Conservation (phyloP, 345 rosid genomes). For the Moringa oleifera region DNA sequence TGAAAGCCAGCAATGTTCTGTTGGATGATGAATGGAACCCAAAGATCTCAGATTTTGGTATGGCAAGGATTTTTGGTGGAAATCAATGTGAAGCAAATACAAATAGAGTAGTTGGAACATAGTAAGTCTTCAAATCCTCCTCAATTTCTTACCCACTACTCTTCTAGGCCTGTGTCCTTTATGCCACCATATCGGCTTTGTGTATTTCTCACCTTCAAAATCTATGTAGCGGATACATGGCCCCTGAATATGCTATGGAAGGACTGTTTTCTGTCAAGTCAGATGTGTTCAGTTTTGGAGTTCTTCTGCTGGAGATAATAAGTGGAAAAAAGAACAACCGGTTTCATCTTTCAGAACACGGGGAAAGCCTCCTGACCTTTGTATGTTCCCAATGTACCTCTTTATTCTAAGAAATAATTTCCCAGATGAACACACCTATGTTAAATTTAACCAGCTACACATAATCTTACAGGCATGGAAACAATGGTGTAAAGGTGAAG, state of each 20-base stretch:
- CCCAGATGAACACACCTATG: too few relatives aligned
- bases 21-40: conserved; percentile 3
- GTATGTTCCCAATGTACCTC: conserved; percentile 12
- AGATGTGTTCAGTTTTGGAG: conserved; percentile 41
- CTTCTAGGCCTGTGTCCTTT: neutral
- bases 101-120: conserved; percentile 11
- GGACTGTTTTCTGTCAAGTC: conserved; percentile 35
- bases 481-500: conserved; percentile 45
- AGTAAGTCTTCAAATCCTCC: neutral
- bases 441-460: neutral
- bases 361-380: conserved; percentile 22
- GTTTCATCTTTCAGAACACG: conserved; percentile 11
- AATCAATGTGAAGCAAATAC: conserved; percentile 3
- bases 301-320: conserved; percentile 31
- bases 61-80: conserved; percentile 6
- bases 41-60: conserved; percentile 13
- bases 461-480: conserved; percentile 44
- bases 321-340: conserved; percentile 27
- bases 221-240: conserved; percentile 28
- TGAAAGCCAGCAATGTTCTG: conserved; percentile 11
- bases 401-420: neutral
- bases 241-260: conserved; percentile 36
- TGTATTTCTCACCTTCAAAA: neutral
- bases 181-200: neutral
- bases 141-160: too few relatives aligned